phyloP scores from a whole-genome alignment of 2,329 filamentous ascomycete species.

The Triangularia setosa region DNA sequence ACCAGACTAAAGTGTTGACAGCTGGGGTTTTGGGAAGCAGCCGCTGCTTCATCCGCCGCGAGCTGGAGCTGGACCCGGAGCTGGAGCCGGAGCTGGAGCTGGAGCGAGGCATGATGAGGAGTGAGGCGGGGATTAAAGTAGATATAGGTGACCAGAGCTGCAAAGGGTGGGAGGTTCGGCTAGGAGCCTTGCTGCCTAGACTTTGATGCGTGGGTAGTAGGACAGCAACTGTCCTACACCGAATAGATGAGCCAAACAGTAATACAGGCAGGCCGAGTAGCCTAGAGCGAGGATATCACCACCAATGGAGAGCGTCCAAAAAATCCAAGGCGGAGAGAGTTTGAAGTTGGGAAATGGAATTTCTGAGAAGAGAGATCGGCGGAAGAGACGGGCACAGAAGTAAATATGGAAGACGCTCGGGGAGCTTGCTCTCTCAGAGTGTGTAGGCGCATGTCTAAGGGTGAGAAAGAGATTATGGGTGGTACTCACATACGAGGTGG shows the following conservation, averaged over 20 bases:
- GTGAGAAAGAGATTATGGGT: conserved; percentile 11
- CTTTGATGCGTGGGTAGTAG: background rate
- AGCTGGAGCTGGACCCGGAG: conserved; percentile 16
- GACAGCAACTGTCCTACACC: conserved; percentile 4
- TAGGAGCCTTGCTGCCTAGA: conserved; percentile 6
- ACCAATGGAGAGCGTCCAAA: background rate
- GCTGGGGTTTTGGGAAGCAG: conserved; percentile 21
- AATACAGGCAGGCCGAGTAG: background rate
- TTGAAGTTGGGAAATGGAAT: background rate
- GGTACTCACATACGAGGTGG: conserved; percentile 16
- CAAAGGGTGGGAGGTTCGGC: background rate
- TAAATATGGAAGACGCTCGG: conserved; percentile 5
- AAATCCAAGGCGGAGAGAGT: conserved; percentile 4
- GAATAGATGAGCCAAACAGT: background rate
- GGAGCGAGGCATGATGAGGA: conserved; percentile 15
- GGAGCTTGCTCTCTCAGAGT: conserved; percentile 3
- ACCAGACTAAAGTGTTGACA: conserved; percentile 24
- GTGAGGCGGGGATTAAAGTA: background rate
- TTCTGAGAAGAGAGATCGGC: conserved; percentile 2
- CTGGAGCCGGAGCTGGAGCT: conserved; percentile 15
- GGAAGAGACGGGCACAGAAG: background rate
- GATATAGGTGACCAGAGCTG: background rate
- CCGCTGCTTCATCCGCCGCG: background rate
- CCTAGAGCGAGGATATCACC: background rate
- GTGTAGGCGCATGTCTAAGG: background rate